Evolutionary conservation across 805 yeast genomes (phyloP).

Genomic region (Yarrowia divulgata): DNA sequence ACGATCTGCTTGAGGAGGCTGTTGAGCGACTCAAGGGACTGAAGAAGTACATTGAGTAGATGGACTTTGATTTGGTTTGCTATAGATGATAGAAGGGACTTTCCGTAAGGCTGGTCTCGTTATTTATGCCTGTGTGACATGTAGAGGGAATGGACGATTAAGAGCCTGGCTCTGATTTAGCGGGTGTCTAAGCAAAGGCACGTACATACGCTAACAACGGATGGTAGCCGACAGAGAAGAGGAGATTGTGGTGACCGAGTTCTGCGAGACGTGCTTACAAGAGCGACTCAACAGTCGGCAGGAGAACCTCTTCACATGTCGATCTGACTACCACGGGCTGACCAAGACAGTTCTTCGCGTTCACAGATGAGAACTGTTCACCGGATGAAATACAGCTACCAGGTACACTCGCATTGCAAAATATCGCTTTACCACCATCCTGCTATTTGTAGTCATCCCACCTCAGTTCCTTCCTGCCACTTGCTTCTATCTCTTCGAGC

Average conservation of each 20-base stretch:
- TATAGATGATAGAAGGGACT: constrained; percentile 34
- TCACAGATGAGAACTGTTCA: too few relatives aligned
- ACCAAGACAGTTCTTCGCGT: too few relatives aligned
- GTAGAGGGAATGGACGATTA: neutral
- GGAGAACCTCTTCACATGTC: neutral
- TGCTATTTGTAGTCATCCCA: too few relatives aligned
- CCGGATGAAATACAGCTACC: too few relatives aligned
- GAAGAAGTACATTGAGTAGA: constrained; percentile 61
- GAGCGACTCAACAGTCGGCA: neutral
- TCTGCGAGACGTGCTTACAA: neutral
- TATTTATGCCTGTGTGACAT: constrained; percentile 3
- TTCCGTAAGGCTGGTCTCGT: neutral
- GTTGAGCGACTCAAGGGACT: constrained; percentile 74
- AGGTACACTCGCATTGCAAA: too few relatives aligned
- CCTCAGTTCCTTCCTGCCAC: too few relatives aligned
- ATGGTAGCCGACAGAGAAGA: neutral
- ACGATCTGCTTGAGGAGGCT: constrained; percentile 78
- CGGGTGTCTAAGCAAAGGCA: too few relatives aligned
- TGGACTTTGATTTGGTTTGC: constrained; percentile 1
- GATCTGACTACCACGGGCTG: neutral
- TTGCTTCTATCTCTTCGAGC: too few relatives aligned
- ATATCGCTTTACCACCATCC: too few relatives aligned
- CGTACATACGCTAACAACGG: too few relatives aligned
- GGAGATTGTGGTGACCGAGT: neutral
- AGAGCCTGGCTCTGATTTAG: too few relatives aligned